Base-by-base conservation (phyloP, 1,284 basidiomycete genomes). In the Leccinum insolens region DNA sequence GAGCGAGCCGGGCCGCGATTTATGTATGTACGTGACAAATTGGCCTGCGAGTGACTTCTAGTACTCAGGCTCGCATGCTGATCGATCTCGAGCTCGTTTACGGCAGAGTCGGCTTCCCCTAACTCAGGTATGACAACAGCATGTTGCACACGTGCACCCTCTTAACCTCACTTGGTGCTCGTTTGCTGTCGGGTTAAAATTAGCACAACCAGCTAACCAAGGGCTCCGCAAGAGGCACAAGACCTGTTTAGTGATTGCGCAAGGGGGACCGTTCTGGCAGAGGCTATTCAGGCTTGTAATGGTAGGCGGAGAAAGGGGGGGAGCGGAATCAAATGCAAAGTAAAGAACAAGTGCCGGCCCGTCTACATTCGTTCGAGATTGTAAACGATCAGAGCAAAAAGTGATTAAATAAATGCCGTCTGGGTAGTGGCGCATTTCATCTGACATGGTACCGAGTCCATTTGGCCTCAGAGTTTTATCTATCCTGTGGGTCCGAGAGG, bases 81-180 rank as follows among this genome's bases (percentile, higher is more conserved):
- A 67, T 58, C 41, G 22, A 67, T 58, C 46, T 64, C 28, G 52
- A n/a, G 55, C 80, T 87, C 25, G 84, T 86, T 12, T 89, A 88
- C 72, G 72, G 82, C 0, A 82, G 86, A 0, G 82, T 80, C 0
- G 79, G 74, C 46, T 84, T 84, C 73, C 86, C 88, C 63, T 82
- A 72, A 12, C 72, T 82, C 63, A 75, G 70, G 39, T 80, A 77
- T 31, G 80, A 80, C 7, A 78, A 81, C 22, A 78, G 74, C 25
- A 34, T 34, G 34, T 34, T 34, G 34, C 34, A 34, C 34, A 11
- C 34, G 34, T 34, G 34, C 34, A 34, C 34, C 34, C 34, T 34
- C 34, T 34, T 34, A 34, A 34, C 34, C 34, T 34, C 34, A 34
- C 34, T 34, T 34, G 34, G 34, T 34, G 34, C 34, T 34, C 11